Evolutionary conservation across 352 stramenopile genomes (phyloP).

Genomic region (Aphanomyces cochlioides): DNA sequence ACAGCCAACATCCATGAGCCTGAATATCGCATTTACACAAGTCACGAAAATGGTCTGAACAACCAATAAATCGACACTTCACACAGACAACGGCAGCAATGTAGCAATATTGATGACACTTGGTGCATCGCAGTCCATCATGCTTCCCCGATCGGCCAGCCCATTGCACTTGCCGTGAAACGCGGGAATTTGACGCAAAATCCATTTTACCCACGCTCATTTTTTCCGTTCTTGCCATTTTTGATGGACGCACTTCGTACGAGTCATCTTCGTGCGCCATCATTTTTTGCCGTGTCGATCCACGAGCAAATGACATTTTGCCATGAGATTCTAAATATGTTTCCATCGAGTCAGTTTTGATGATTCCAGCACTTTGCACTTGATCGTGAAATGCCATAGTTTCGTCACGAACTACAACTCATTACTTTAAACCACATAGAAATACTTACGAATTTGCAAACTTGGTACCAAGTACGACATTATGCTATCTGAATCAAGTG

Average conservation of each 20-base stretch:
- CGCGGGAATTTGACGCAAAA: constrained; percentile 34
- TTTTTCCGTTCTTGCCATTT: constrained; percentile 32
- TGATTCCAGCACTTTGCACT: constrained; percentile 37
- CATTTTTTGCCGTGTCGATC: constrained; percentile 1
- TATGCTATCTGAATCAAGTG: constrained; percentile 50
- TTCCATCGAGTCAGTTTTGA: constrained; percentile 50
- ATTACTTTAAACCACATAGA: not conserved
- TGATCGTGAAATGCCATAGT: constrained; percentile 49
- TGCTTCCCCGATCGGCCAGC: constrained; percentile 71
- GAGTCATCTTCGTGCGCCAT: constrained; percentile 33
- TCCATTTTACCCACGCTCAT: constrained; percentile 19
- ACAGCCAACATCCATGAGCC: constrained; percentile 6
- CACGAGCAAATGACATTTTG: constrained; percentile 4
- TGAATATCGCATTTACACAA: constrained; percentile 70
- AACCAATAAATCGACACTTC: constrained; percentile 70
- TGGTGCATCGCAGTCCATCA: constrained; percentile 64
- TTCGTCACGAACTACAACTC: constrained; percentile 45
- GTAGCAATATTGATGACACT: constrained; percentile 85
- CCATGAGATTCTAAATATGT: constrained; percentile 20
- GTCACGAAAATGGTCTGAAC: constrained; percentile 60
- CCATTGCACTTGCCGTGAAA: constrained; percentile 76
- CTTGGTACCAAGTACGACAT: constrained; percentile 57
- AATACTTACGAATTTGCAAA: constrained; percentile 39
- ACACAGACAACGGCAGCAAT: constrained; percentile 77
- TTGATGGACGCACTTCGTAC: constrained; percentile 31